Percentiles rank a stretch among this genome's conserved stretches.
phyloP scores from a whole-genome alignment of 2,329 filamentous ascomycete genomes.

The Calonectria hawksworthii region DNA sequence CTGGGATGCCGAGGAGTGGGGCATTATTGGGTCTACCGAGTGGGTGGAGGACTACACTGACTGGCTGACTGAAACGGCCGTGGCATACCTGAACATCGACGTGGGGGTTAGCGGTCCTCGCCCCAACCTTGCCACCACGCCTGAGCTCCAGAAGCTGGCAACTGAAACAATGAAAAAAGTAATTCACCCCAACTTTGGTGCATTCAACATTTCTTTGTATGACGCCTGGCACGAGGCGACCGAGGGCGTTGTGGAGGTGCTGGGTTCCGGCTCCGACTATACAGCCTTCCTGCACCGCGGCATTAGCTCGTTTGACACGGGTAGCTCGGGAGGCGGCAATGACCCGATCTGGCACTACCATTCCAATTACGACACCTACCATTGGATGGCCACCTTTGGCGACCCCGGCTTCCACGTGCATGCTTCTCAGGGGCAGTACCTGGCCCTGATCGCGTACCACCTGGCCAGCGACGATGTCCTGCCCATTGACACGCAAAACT shows the following conservation, averaged over 20 bases:
- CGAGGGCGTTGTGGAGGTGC: conserved; percentile 59
- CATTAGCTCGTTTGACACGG: conserved; percentile 67
- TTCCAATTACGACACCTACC: conserved; percentile 85
- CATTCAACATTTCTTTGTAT: conserved; percentile 55
- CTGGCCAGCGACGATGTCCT: conserved; percentile 55
- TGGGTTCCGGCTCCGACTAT: conserved; percentile 78
- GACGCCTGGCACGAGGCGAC: conserved; percentile 56
- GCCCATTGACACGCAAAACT: conserved; percentile 58
- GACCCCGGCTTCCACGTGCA: conserved; percentile 77
- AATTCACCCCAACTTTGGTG: conserved; percentile 71
- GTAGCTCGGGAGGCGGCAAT: conserved; percentile 58
- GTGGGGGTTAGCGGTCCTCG: conserved; percentile 72
- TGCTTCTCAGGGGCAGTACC: conserved; percentile 65
- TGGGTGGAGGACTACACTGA: conserved; percentile 88
- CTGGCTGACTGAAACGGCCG: conserved; percentile 78
- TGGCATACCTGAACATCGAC: conserved; percentile 87
- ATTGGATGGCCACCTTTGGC: conserved; percentile 86
- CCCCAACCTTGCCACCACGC: conserved; percentile 72
- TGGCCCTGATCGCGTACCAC: conserved; percentile 56
- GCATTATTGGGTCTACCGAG: conserved; percentile 83
- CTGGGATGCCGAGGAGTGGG: conserved; percentile 85
- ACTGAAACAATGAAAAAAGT: conserved; percentile 73
- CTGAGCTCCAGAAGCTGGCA: conserved; percentile 76
- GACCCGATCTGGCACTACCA: conserved; percentile 83
- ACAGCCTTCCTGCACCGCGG: conserved; percentile 74